Percentiles rank a stretch among this genome's conserved stretches.
Conservation (phyloP, 1,284 basidiomycete species). For the Sphagnurus paluster region DNA sequence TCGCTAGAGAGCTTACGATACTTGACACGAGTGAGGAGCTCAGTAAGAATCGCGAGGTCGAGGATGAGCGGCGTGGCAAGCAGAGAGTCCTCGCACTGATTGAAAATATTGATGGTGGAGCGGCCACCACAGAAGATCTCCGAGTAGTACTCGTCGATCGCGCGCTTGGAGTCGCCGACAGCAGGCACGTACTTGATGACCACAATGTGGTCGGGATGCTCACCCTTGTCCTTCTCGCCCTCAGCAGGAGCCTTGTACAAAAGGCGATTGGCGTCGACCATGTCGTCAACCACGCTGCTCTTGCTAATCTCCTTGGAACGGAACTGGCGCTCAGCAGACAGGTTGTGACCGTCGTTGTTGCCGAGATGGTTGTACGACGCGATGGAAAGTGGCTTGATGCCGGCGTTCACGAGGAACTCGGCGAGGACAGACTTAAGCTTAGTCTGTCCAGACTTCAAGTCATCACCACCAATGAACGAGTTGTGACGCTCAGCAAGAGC, state of each 20-base stretch:
- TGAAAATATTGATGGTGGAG: slow-evolving; percentile 91
- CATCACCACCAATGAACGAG: slow-evolving; percentile 97
- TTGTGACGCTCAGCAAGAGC: slow-evolving; percentile 87
- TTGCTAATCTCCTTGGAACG: slow-evolving; percentile 98
- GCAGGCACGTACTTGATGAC: slow-evolving; percentile 95
- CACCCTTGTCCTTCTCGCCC: slow-evolving; percentile 60
- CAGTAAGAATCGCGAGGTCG: slow-evolving; percentile 91
- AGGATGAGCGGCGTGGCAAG: slow-evolving; percentile 95
- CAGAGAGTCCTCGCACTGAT: slow-evolving; percentile 96
- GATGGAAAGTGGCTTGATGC: slow-evolving; percentile 97
- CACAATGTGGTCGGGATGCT: slow-evolving; percentile 97
- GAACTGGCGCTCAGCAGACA: slow-evolving; percentile 93
- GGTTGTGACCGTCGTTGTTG: slow-evolving; percentile 96
- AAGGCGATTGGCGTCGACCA: slow-evolving; percentile 90
- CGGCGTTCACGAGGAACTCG: slow-evolving; percentile 98
- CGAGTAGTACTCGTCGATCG: slow-evolving; percentile 98
- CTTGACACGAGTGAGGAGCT: slow-evolving; percentile 91
- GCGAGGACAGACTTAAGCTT: slow-evolving; percentile 95
- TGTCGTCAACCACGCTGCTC: slow-evolving; percentile 96
- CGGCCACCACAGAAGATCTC: slow-evolving; percentile 87
- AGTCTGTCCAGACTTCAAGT: slow-evolving; percentile 95
- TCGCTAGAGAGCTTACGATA: slow-evolving; percentile 63
- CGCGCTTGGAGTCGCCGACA: slow-evolving; percentile 95
- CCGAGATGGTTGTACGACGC: slow-evolving; percentile 99
- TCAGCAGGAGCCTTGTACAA: slow-evolving; percentile 80